Evolutionary conservation across 192 early-diverging fungal species (phyloP), one percentile per base, ranked within the genome.

Genomic region (Mortierella alpina): DNA sequence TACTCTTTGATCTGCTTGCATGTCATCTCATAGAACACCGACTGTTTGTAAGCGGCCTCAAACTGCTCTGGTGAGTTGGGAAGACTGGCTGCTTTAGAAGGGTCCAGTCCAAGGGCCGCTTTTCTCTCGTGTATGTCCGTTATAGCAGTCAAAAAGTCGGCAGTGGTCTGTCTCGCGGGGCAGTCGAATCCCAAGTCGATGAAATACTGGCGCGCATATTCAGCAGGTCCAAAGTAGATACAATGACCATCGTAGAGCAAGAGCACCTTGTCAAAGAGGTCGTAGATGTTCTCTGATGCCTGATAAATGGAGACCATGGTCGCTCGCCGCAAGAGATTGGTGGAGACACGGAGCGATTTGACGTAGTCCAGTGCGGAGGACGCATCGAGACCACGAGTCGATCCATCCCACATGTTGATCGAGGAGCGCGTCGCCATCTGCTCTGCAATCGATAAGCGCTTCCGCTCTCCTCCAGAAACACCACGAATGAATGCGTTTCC

Each of bases 281-380:
- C 81, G 74, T 88, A 94, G 66, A 95, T 94, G 83, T 86, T 92
- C 72, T 96, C 93, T 8, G 92, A 80, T n/a, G 93, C 92, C 75
- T 95, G 94, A 78, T 91, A 91, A 51, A 91, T 83, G 17, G 90
- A 88, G 4, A 87, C 86, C 51, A 93, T 75, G 3, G 89, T 89
- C 5, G 92, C 85, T 72, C 90, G 90, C 18, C 90, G 83, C 66
- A 91, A 81, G 50, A 92, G 84, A 66, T 94, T 91, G 40, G 92
- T 89, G 84, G 86, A 86, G 63, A 93, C 91, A 58, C 94, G 90
- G 49, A 96, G 86, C 17, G 89, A 92, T 53, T 90, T 88, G 65
- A 93, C 89, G 54, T 93, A 96, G 75, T 96, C 94, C 11, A 96
- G 84, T 48, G 95, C 93, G 5, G 91, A 93, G 56, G 92, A 92